Evolutionary conservation across 305 asterid genomes (phyloP).

Genomic region (Solanum hybrid): DNA sequence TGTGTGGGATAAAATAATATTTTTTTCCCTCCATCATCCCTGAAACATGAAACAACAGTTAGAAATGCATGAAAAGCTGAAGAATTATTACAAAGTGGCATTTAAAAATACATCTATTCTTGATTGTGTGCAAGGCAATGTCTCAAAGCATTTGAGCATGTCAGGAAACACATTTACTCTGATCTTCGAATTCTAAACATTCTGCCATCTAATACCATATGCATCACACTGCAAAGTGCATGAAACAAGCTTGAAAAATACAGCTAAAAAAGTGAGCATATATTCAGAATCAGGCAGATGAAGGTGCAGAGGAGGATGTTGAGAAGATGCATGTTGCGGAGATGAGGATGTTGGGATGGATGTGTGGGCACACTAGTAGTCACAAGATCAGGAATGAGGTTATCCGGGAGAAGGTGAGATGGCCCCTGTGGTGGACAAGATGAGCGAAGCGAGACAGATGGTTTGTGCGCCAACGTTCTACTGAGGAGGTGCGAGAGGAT

Average conservation of each 20-base stretch:
- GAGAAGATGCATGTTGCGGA: neutral
- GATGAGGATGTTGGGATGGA: neutral
- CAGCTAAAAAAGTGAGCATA: neutral
- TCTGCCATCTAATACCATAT: neutral
- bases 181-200: neutral
- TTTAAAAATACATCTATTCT: neutral
- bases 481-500: neutral
- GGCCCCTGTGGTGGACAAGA: neutral
- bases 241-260: neutral
- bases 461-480: neutral
- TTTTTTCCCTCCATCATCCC: conserved; percentile 52
- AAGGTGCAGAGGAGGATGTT: neutral
- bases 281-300: neutral
- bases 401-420: neutral
- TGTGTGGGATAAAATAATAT: conserved; percentile 72
- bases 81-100: neutral
- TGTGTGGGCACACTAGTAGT: neutral
- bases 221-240: neutral
- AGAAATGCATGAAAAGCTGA: conserved; percentile 7
- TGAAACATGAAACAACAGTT: conserved; percentile 28
- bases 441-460: neutral
- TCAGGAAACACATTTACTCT: neutral
- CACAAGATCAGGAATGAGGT: neutral
- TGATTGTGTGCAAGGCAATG: neutral
- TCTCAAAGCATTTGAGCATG: neutral